Evolutionary conservation across 228 moss, liverwort and hornwort species (phyloP).

Genomic region (Sphagnum fallax): DNA sequence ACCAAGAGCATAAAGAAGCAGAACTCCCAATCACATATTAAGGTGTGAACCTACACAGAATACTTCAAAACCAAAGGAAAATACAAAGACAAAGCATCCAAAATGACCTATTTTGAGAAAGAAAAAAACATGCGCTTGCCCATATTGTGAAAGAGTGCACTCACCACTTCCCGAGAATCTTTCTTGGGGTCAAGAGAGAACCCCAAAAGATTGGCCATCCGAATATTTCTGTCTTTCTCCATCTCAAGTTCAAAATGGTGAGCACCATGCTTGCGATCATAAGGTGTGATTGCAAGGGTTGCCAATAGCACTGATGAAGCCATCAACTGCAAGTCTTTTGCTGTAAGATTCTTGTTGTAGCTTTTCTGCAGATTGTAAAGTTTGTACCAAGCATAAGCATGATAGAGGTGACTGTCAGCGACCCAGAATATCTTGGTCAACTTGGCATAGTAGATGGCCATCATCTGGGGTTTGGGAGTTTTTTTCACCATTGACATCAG

Average conservation of each 20-base stretch:
- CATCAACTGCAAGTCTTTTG: conserved; percentile 95
- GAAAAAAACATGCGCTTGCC: no score
- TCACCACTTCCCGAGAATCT: conserved; percentile 91
- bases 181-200: conserved; percentile 90
- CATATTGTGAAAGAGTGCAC: not conserved
- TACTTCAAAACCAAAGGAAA: not conserved
- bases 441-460: conserved; percentile 97
- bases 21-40: not conserved
- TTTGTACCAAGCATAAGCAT: conserved; percentile 99
- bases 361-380: conserved; percentile 92
- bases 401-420: conserved; percentile 76
- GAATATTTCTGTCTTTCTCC: conserved; percentile 91
- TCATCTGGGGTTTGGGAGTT: conserved; percentile 94
- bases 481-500: conserved; percentile 98
- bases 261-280: conserved; percentile 95
- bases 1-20: no score
- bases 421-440: conserved; percentile 98
- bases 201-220: conserved; percentile 93
- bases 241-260: conserved; percentile 96
- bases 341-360: conserved; percentile 92
- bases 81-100: no score
- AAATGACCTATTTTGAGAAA: no score
- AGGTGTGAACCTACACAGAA: not conserved
- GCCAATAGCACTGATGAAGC: conserved; percentile 92
- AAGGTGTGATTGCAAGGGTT: conserved; percentile 85